Base-by-base conservation (phyloP, 2,329 filamentous ascomycete genomes). In the Exophiala sideris region DNA sequence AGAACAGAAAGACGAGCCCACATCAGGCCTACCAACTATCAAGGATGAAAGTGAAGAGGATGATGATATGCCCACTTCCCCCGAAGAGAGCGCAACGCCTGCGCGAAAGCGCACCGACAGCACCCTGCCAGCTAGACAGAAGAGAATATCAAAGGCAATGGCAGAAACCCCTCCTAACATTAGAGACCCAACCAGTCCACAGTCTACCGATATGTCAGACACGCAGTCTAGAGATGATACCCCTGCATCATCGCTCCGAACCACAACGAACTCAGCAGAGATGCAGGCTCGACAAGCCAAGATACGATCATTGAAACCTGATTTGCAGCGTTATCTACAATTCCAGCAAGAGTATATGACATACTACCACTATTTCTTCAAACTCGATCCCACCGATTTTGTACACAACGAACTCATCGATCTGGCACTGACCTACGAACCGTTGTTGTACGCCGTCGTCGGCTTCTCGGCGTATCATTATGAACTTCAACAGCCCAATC, bases 391-490 rank as follows among this genome's bases (percentile, higher is more conserved):
- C 9, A 80, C 84, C 42, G 78, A 85, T 57, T 96, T 96, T 67
- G 83, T 96, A 58, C 83, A 82, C 45, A 80, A 78, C 8, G 84
- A 83, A 5, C 79, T 96, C 40, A 77, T 91, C 16, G 83, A 83
- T 38, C 76, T 88, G 50, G 91, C 92, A 0, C 69, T 91, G 45
- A 81, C 81, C 68, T 86, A 91, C 67, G 88, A 96, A 57, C 84
- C 91, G 5, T 76, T 97, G 9, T 79, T 96, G 4, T 91, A 96
- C 68, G 91, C 91, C 0, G 74, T 96, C 3, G 88, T 91, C 8
- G 90, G 88, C 0, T 97, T 96, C 68, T 81, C 92, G 9, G 89
- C 91, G 0, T 97, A 96, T 66, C 90, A 95, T 62, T 81, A 87
- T 61, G 88, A 88, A 1, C 70, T 96, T 45, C 79, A 80, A 36